Evolutionary conservation across 2,329 filamentous ascomycete species (phyloP).

Genomic region (Byssothecium circinans): DNA sequence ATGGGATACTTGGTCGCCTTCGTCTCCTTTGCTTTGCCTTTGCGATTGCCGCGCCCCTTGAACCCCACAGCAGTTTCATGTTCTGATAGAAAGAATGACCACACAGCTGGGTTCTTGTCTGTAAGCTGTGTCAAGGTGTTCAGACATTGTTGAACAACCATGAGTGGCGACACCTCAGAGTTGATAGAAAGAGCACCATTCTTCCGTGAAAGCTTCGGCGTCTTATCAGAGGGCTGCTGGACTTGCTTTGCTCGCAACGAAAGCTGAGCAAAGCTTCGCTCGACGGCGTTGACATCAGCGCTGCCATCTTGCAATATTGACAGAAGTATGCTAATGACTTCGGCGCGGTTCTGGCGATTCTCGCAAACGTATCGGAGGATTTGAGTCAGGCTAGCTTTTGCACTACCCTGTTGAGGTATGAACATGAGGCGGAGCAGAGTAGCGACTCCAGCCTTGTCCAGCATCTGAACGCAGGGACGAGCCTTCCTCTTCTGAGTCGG

Average conservation of each 20-base stretch:
- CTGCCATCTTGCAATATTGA: constrained; percentile 96
- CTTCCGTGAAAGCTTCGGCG: constrained; percentile 78
- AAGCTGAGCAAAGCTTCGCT: constrained; percentile 91
- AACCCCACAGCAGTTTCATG: constrained; percentile 79
- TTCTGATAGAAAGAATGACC: constrained; percentile 90
- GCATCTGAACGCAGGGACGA: constrained; percentile 88
- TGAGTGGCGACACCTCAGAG: constrained; percentile 87
- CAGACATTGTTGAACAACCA: constrained; percentile 95
- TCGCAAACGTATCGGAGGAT: constrained; percentile 91
- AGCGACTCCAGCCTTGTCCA: constrained; percentile 92
- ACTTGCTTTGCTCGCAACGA: constrained; percentile 87
- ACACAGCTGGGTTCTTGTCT: constrained; percentile 80
- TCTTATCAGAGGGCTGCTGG: constrained; percentile 66
- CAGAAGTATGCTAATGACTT: constrained; percentile 89
- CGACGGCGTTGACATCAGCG: constrained; percentile 87
- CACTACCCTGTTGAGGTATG: constrained; percentile 85
- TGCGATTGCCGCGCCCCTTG: constrained; percentile 75
- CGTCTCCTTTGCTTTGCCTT: constrained; percentile 84
- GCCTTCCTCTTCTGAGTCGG: constrained; percentile 63
- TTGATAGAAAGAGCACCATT: constrained; percentile 66
- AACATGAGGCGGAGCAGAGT: constrained; percentile 99
- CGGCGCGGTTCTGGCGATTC: constrained; percentile 92
- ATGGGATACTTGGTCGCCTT: constrained; percentile 87
- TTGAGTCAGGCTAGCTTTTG: constrained; percentile 79
- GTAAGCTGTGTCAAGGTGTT: constrained; percentile 82